Evolutionary conservation across 139 green algal genomes (phyloP), one percentile per base, ranked within the genome.

Genomic region (Chlamydomonas sphaeroides): DNA sequence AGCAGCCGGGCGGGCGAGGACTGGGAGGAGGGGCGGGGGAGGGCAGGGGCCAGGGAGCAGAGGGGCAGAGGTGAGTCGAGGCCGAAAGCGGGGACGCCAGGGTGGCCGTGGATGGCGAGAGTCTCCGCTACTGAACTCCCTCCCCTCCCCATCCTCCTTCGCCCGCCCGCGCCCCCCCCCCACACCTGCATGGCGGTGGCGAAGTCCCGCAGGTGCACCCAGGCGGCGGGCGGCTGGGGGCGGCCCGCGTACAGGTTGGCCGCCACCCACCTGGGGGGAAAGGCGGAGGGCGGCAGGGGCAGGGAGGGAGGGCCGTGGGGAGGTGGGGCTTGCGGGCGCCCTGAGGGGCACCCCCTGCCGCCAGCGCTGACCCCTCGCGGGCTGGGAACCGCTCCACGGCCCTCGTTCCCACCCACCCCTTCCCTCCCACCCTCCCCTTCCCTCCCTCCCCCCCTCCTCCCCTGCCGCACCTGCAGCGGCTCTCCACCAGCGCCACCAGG

Each of bases 401-500:
- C 45, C 14, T 10, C 45, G 45, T 14, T 14, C 45, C 45, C 45
- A 53, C 14, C 45, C 45, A 18, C 21, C 21, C 10, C 21, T 62
- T 32, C 18, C 53, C 10, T 14, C 17, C 23, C 53, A 30, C 20
- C 21, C 21, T 62, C 21, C 18, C 23, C 53, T 30, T 26, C 1
- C 39, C 28, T 57, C 17, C 14, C 65, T 28, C 61, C 28, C 2
- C 36, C 21, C 41, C 48, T 30, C 2, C 23, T 18, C 20, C 68
- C 68, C 36, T 6, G 0, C 23, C 72, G 4, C 72, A 80, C 61
- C 75, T 49, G 75, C 75, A 82, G 75, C 75, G 75, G 62, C 42
- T 73, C 59, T 82, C 75, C 62, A 82, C 42, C 42, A 82, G 42
- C 15, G 75, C 62, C 20, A 61, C 72, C 18, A 82, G 51, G 75